phyloP scores from a whole-genome alignment of 2,329 filamentous ascomycete genomes.

The Metarhizium rileyi region DNA sequence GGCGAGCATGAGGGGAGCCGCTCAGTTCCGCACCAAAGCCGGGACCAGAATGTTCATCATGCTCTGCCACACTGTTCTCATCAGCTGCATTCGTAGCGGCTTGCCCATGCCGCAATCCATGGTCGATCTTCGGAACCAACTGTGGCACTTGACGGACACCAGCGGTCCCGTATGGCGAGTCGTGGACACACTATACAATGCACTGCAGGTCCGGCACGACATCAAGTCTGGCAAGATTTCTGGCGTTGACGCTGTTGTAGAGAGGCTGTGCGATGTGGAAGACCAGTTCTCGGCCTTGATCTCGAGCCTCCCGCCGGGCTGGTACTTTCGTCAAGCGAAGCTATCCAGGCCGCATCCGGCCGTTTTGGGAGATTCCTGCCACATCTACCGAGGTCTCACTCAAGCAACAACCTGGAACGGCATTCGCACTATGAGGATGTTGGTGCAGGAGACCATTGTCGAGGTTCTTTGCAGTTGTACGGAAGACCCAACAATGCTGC shows the following conservation, averaged over 20 bases:
- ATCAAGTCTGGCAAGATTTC: slow-evolving; percentile 29
- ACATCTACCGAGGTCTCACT: slow-evolving; percentile 35
- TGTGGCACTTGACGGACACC: slow-evolving; percentile 25
- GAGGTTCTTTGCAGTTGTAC: slow-evolving; percentile 29
- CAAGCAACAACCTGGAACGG: slow-evolving; percentile 39
- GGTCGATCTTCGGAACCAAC: slow-evolving; percentile 34
- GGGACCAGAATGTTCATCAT: slow-evolving; percentile 45
- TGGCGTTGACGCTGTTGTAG: slow-evolving; percentile 25
- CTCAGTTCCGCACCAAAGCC: slow-evolving; percentile 34
- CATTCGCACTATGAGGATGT: slow-evolving; percentile 34
- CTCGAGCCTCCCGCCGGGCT: slow-evolving; percentile 27
- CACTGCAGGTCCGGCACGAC: slow-evolving; percentile 37
- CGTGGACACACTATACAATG: slow-evolving; percentile 32
- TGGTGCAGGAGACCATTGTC: slow-evolving; percentile 38
- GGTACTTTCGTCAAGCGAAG: slow-evolving; percentile 32
- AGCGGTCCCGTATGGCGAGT: slow-evolving; percentile 33
- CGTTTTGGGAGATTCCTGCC: slow-evolving; percentile 31
- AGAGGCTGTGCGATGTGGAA: slow-evolving; percentile 30
- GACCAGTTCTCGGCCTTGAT: slow-evolving; percentile 31
- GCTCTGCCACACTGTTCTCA: slow-evolving; percentile 39
- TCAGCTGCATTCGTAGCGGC: slow-evolving; percentile 41
- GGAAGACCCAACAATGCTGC: slow-evolving; percentile 15
- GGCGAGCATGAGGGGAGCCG: slow-evolving; percentile 37
- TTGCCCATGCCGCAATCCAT: slow-evolving; percentile 38
- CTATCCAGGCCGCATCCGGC: slow-evolving; percentile 29